Evolutionary conservation across 1,139 yeast genomes (phyloP).

Genomic region (Yamadazyma buinensis): DNA sequence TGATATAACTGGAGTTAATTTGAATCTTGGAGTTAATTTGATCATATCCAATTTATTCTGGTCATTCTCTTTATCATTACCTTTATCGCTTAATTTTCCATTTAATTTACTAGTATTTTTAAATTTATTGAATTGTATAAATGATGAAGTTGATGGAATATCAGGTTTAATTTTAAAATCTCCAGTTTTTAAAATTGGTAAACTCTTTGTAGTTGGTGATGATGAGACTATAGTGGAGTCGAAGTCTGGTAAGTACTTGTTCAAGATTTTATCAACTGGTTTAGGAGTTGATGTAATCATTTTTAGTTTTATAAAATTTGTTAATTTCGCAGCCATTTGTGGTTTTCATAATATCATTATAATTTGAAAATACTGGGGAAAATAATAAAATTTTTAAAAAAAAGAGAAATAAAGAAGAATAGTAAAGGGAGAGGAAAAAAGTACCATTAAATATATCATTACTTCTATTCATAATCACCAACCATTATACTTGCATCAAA

Average conservation of each 20-base stretch:
- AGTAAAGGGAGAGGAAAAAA: no score
- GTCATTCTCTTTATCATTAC: background rate
- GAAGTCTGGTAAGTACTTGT: background rate
- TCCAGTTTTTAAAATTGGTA: background rate
- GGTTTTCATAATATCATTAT: no score
- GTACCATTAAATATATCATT: no score
- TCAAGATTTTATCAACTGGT: background rate
- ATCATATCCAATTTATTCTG: background rate
- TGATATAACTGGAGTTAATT: background rate
- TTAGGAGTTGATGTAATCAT: slow-evolving; percentile 6
- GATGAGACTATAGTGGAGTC: background rate
- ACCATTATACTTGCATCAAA: slow-evolving; percentile 67
- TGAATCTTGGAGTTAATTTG: slow-evolving; percentile 1
- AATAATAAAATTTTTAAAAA: no score
- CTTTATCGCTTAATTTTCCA: background rate
- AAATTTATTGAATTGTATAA: no score
- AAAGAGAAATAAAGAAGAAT: no score
- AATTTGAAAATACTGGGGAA: no score
- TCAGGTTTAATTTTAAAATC: background rate
- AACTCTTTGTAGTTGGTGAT: background rate
- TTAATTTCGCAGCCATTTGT: background rate
- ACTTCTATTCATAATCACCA: slow-evolving; percentile 28
- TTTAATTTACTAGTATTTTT: background rate
- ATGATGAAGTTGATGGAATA: background rate
- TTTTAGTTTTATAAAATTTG: background rate